Evolutionary conservation across 1,284 basidiomycete species (phyloP), one percentile per base, ranked within the genome.

Genomic region (Leucoagaricus sp.): DNA sequence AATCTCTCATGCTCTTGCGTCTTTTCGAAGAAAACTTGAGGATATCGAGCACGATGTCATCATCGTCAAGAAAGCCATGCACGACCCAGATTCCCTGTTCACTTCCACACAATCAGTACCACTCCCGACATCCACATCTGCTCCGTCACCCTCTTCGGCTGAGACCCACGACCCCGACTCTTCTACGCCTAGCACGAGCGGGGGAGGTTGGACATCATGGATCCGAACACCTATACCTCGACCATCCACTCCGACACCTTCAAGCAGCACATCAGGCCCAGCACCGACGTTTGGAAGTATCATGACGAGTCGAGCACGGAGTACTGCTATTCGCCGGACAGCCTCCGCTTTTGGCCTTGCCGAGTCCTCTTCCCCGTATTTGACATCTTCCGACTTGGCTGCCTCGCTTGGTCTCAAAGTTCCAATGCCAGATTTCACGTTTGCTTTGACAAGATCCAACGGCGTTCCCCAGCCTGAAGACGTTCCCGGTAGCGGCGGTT

Each of bases 31-130:
- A 42, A 90, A 91, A 67, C 71, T 93, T 34, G 85, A 80, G 33
- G 89, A 94, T 64, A 78, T 94, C n/a, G 81, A 93, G 63, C 85
- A 91, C 61, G 92, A 94, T 68, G 83, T 94, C 45, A 85, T 86
- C 0, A 75, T 75, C 9, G 70, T 91, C 55, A 90, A 91, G 67
- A 74, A 74, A 6, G 77, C 76, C 0, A 64, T 86, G 29, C 78
- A 89, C 62, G 82, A 82, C 46, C 71, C 69, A 19, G 8, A 19
- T 4, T 41, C 40, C 3, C 23, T 41, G 5, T 41, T 41, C 40
- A 9, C 40, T 21, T 4, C 19, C 5, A 7, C 19, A 40, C 10
- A n/a, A n/a, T n/a, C 8, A 40, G 36, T 5, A 40, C n/a, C 10
- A 8, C 36, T n/a, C 9, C 36, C 36, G 36, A 40, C 36, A 8